These are phyloP conservation scores for Aspergillus ibericus DNA, from an alignment of 2,329 filamentous ascomycete species.

Conservation along the genomic window DNA sequence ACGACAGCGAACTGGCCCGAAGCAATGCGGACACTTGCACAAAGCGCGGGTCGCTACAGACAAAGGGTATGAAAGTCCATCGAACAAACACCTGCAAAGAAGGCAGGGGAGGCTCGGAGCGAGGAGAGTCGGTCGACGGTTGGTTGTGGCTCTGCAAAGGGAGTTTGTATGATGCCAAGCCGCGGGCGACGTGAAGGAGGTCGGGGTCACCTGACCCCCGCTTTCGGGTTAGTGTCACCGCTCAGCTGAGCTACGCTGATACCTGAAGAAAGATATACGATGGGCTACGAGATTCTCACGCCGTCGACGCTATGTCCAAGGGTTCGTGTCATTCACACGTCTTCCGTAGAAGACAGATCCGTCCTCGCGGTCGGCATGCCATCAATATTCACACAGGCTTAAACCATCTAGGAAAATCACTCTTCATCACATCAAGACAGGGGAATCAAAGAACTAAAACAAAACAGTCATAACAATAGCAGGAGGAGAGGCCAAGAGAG, in stretches of 20 bases:
- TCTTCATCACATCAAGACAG: conserved; percentile 11
- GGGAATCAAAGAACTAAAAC: conserved; percentile 12
- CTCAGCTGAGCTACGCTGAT: neutral
- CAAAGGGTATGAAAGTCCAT: conserved; percentile 25
- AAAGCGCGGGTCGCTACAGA: conserved; percentile 22
- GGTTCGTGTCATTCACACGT: neutral
- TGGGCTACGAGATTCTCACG: neutral
- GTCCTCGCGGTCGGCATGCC: neutral
- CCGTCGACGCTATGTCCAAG: neutral
- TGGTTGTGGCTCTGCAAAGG: conserved; percentile 29
- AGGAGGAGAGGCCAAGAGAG: conserved; percentile 1
- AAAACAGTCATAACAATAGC: conserved; percentile 11
- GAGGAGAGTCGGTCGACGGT: conserved; percentile 17
- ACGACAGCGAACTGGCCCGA: conserved; percentile 29
- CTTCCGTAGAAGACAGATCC: neutral
- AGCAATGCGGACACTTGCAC: conserved; percentile 22
- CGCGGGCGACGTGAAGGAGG: conserved; percentile 29
- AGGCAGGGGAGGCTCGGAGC: conserved; percentile 20
- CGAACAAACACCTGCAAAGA: conserved; percentile 24
- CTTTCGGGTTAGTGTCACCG: conserved; percentile 11
- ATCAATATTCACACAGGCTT: conserved; percentile 2
- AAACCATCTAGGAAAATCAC: neutral
- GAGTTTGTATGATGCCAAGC: conserved; percentile 43
- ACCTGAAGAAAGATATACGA: too few relatives aligned
- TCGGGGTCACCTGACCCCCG: conserved; percentile 30